Conservation (phyloP, 768 basidiomycete genomes). For the Gloeopeniophorella convolvens region DNA sequence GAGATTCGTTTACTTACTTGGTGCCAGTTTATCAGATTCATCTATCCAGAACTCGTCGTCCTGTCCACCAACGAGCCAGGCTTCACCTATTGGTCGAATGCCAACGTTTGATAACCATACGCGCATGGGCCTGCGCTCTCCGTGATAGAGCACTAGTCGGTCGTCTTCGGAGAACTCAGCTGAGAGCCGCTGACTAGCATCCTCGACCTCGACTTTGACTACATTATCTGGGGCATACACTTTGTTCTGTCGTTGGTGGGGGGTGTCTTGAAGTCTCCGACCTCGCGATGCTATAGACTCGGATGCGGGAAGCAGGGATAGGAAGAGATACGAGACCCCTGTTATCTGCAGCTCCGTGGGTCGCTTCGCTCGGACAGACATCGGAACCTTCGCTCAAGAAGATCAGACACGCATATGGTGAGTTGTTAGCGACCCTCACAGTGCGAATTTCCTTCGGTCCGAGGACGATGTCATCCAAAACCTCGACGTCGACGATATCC, state of each 20-base stretch:
- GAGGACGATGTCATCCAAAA: constrained; percentile 55
- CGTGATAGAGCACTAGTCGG: constrained; percentile 50
- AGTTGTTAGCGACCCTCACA: constrained; percentile 35
- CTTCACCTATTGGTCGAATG: constrained; percentile 46
- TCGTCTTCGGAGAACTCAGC: constrained; percentile 51
- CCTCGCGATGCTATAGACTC: constrained; percentile 72
- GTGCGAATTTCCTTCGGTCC: constrained; percentile 57
- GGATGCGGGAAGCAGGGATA: constrained; percentile 58
- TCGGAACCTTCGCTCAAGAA: constrained; percentile 42
- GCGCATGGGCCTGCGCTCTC: constrained; percentile 52
- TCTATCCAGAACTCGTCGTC: constrained; percentile 60
- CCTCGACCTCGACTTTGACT: constrained; percentile 55
- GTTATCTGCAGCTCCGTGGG: constrained; percentile 51
- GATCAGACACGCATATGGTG: constrained; percentile 1
- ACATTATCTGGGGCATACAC: constrained; percentile 66
- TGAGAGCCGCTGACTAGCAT: constrained; percentile 57
- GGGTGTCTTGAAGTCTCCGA: constrained; percentile 67
- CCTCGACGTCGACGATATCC: constrained; percentile 48
- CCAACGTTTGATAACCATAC: constrained; percentile 68
- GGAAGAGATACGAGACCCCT: constrained; percentile 59
- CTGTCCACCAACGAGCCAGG: constrained; percentile 61
- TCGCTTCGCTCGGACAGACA: constrained; percentile 49
- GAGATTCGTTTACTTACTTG: constrained; percentile 9
- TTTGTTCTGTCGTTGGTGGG: constrained; percentile 56
- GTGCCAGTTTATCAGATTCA: constrained; percentile 16